Evolutionary conservation across 345 rosid species (phyloP).

Genomic region (Eutrema heterophyllum): DNA sequence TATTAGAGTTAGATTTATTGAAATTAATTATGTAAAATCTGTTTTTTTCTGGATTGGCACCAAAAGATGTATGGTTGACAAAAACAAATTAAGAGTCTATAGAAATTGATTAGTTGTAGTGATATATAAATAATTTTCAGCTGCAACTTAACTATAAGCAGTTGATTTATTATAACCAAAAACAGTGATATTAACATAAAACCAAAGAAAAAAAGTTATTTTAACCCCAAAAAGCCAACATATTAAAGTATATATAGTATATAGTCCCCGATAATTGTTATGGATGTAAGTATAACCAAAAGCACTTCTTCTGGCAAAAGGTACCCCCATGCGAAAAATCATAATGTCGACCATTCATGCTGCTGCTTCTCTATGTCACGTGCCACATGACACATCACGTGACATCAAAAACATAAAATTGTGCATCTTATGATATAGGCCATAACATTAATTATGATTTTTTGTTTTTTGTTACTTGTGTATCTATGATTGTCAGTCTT

Average conservation of each 20-base stretch:
- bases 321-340: slow-evolving; percentile 45
- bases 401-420: slow-evolving; percentile 16
- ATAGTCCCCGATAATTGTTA: neutral
- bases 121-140: too few species aligned
- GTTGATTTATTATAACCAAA: too few species aligned
- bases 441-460: slow-evolving; percentile 1
- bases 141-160: too few species aligned
- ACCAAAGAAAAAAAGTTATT: neutral
- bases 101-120: too few species aligned
- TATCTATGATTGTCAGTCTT: slow-evolving; percentile 3
- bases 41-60: too few species aligned
- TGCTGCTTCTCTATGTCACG: slow-evolving; percentile 31
- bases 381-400: slow-evolving; percentile 26
- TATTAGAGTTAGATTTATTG: too few species aligned
- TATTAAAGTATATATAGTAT: neutral
- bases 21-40: too few species aligned
- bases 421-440: neutral
- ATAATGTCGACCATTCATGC: slow-evolving; percentile 49
- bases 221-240: neutral
- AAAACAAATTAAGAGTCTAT: too few species aligned
- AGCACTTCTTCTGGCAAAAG: slow-evolving; percentile 28
- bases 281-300: slow-evolving; percentile 4
- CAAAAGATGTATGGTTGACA: too few species aligned
- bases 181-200: too few species aligned
- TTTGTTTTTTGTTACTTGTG: neutral